Base-by-base conservation (phyloP, 2,329 filamentous ascomycete genomes). In the Zymoseptoria ardabiliae region DNA sequence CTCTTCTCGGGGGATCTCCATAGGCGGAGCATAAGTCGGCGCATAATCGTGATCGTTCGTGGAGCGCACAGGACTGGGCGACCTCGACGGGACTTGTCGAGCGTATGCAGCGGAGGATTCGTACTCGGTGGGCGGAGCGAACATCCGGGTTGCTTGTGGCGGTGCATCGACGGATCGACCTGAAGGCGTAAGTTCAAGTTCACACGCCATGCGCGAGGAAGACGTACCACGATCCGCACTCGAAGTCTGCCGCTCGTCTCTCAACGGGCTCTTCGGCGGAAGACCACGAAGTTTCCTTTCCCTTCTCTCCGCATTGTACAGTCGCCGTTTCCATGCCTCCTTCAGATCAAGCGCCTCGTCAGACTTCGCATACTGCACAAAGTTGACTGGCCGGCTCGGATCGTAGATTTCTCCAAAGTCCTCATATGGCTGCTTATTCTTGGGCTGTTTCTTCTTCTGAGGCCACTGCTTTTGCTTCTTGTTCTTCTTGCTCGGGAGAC, bases 381-480 rank as follows among this genome's bases (percentile, higher is more conserved):
- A 89, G 65, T 86, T 91, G 49, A 90, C 95, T 8, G 92, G 91
- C 48, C 89, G 79, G 10, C 87, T 80, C 0, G 91, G 90, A 69
- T 96, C 92, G 72, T 96, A 97, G 22, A 94, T 83, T 71, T 95
- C 91, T 72, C 96, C 89, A 91, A 91, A 97, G 71, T 95, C 91
- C 72, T 96, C 89, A 91, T 91, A 97, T 70, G 96, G 87, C 53
- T 62, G 61, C n/a, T 61, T 53, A n/a, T 81, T 76, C 4, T 76
- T 74, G 28, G 81, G 74, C 53, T 79, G 78, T 5, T 84, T 78
- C 64, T 82, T 81, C 61, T 85, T 82, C 22, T 51, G 20, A 13
- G 35, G 35, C 35, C 35, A 45, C 20, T 53, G 20, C 22, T 53
- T 25, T 17, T 53, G 22, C 68, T 84, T 82, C 73, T 86, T 87